phyloP scores from a whole-genome alignment of 2,329 filamentous ascomycete genomes.

The Talaromyces sp. region DNA sequence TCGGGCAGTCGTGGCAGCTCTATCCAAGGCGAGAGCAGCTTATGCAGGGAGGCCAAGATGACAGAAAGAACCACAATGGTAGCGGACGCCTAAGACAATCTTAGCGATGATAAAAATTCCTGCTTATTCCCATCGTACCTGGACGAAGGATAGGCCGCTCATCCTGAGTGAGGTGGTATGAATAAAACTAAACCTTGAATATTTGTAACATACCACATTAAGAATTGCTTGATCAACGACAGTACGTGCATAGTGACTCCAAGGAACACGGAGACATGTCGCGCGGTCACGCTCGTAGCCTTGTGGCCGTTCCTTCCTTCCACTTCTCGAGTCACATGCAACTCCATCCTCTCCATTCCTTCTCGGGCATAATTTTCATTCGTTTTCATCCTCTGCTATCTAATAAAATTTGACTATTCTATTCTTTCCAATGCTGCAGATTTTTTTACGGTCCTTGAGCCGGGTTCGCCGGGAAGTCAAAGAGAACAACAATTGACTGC shows the following conservation, averaged over 20 bases:
- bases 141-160: conserved; percentile 3
- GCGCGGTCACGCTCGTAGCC: not conserved
- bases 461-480: conserved; percentile 8
- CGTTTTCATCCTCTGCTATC: not conserved
- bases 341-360: not conserved
- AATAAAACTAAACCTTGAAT: conserved; percentile 7
- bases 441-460: not conserved
- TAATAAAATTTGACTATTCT: not conserved
- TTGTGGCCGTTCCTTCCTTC: not conserved
- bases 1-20: conserved; percentile 12
- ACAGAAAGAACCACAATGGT: conserved; percentile 3
- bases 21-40: conserved; percentile 9
- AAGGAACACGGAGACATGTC: not conserved
- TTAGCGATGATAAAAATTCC: not conserved
- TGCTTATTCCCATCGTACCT: not conserved
- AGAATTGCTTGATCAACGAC: not conserved
- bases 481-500: not conserved
- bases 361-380: not conserved
- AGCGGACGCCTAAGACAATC: conserved; percentile 1
- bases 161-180: conserved; percentile 4
- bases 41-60: conserved; percentile 6
- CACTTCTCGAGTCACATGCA: not conserved
- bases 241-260: not conserved
- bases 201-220: not conserved
- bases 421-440: not conserved